These are phyloP conservation scores for Hymenoscyphus repandus DNA, from an alignment of 2,329 filamentous ascomycete genomes.

Conservation along the genomic window DNA sequence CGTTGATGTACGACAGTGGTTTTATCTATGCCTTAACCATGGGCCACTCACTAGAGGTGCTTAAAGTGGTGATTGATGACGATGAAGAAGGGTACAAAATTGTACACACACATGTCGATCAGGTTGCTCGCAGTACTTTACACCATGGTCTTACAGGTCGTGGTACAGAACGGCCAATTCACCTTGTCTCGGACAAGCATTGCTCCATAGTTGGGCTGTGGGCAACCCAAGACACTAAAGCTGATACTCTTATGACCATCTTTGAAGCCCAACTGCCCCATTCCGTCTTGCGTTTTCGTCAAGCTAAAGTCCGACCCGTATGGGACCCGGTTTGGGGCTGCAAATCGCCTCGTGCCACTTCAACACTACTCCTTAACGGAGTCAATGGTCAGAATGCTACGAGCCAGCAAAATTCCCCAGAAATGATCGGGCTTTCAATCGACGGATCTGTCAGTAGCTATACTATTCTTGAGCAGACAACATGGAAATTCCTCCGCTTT, in stretches of 20 bases:
- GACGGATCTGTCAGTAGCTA: slow-evolving; percentile 69
- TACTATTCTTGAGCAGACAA: slow-evolving; percentile 53
- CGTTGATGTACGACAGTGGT: slow-evolving; percentile 43
- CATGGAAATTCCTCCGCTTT: slow-evolving; percentile 66
- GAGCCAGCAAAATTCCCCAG: slow-evolving; percentile 18
- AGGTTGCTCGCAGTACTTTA: slow-evolving; percentile 28
- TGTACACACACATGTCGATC: slow-evolving; percentile 27
- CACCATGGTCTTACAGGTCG: slow-evolving; percentile 19
- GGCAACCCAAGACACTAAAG: slow-evolving; percentile 24
- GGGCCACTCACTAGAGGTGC: slow-evolving; percentile 50
- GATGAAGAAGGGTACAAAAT: slow-evolving; percentile 21
- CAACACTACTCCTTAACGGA: slow-evolving; percentile 8
- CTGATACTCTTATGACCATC: slow-evolving; percentile 33
- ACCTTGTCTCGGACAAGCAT: slow-evolving; percentile 30
- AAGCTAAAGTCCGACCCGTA: slow-evolving; percentile 41
- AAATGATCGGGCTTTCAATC: slow-evolving; percentile 60
- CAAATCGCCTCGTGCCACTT: slow-evolving; percentile 36
- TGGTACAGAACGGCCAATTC: slow-evolving; percentile 15
- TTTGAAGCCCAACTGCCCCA: slow-evolving; percentile 52
- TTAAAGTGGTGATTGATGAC: slow-evolving; percentile 35
- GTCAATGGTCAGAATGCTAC: neutral
- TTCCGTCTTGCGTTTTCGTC: slow-evolving; percentile 52
- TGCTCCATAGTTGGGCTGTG: slow-evolving; percentile 29
- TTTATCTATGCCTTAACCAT: slow-evolving; percentile 46
- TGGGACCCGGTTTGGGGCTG: slow-evolving; percentile 25